Evolutionary conservation across 768 basidiomycete genomes (phyloP).

Genomic region (Lyophyllum shimeji): DNA sequence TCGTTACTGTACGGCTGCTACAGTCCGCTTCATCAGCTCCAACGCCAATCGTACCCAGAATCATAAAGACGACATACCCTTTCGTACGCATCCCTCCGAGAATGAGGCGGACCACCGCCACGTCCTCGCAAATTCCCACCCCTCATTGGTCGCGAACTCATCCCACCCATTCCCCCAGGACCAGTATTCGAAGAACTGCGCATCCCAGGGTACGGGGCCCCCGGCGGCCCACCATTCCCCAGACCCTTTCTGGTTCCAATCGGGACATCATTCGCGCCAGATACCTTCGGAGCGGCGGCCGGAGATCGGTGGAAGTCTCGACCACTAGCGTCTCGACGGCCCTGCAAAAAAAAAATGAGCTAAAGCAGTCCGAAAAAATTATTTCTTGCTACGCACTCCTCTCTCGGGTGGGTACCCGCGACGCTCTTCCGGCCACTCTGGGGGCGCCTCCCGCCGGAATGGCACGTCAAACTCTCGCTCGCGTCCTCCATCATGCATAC

Average conservation of each 20-base stretch:
- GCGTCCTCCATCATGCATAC: slow-evolving; percentile 3
- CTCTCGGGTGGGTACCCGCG: slow-evolving; percentile 8
- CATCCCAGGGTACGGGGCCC: background rate
- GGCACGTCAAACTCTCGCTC: background rate
- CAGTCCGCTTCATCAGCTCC: background rate
- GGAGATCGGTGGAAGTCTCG: slow-evolving; percentile 23
- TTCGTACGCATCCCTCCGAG: slow-evolving; percentile 26
- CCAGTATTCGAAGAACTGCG: background rate
- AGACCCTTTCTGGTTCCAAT: slow-evolving; percentile 26
- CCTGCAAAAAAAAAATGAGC: slow-evolving; percentile 6
- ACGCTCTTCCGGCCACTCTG: slow-evolving; percentile 13
- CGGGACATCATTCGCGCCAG: slow-evolving; percentile 39
- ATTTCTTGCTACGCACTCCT: slow-evolving; percentile 3
- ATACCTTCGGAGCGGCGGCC: slow-evolving; percentile 18
- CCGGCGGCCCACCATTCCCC: slow-evolving; percentile 11
- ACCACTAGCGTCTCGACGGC: slow-evolving; percentile 24
- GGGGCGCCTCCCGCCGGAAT: background rate
- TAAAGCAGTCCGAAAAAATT: background rate
- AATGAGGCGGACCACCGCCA: slow-evolving; percentile 19
- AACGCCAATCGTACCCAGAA: background rate
- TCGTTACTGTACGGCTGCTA: slow-evolving; percentile 12
- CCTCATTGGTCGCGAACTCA: slow-evolving; percentile 4
- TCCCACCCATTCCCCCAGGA: slow-evolving; percentile 9
- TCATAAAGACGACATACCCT: slow-evolving; percentile 16
- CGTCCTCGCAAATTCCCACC: slow-evolving; percentile 13